phyloP scores from a whole-genome alignment of 331 rosid genomes.

The Acacia concinna region DNA sequence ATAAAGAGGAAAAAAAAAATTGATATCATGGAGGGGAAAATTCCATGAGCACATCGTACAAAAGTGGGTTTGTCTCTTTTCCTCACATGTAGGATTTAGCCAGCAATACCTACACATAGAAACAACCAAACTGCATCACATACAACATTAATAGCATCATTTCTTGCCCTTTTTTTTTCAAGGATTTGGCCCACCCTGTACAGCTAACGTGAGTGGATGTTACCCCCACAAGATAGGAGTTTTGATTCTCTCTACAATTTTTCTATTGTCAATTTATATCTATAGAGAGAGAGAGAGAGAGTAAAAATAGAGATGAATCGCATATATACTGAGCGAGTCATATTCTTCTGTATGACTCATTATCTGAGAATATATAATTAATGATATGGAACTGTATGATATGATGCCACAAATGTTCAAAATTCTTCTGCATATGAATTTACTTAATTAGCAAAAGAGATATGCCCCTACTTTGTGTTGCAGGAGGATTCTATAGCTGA shows the following conservation, averaged over 20 bases:
- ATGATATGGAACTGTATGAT: neutral
- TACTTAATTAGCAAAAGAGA: neutral
- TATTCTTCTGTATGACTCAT: neutral
- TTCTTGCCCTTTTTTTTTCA: neutral
- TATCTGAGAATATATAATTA: neutral
- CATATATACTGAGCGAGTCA: neutral
- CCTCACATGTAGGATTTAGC: slow-evolving; percentile 69
- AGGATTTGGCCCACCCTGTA: slow-evolving; percentile 30
- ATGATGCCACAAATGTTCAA: neutral
- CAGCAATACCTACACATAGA: slow-evolving; percentile 37
- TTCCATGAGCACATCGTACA: slow-evolving; percentile 40
- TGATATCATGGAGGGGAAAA: slow-evolving; percentile 26
- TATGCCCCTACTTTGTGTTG: neutral
- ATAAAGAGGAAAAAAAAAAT: slow-evolving; percentile 10
- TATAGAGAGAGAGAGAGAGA: neutral
- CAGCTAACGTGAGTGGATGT: slow-evolving; percentile 36
- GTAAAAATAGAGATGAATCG: too few species aligned
- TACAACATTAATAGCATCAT: slow-evolving; percentile 23
- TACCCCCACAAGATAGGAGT: slow-evolving; percentile 18
- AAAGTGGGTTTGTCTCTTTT: slow-evolving; percentile 59
- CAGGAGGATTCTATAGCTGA: neutral
- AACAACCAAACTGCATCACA: slow-evolving; percentile 49
- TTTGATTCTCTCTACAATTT: neutral
- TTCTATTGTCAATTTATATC: neutral
- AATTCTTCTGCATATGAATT: neutral